Conservation (phyloP, 2,329 filamentous ascomycete species). For the Rutstroemia sp. region DNA sequence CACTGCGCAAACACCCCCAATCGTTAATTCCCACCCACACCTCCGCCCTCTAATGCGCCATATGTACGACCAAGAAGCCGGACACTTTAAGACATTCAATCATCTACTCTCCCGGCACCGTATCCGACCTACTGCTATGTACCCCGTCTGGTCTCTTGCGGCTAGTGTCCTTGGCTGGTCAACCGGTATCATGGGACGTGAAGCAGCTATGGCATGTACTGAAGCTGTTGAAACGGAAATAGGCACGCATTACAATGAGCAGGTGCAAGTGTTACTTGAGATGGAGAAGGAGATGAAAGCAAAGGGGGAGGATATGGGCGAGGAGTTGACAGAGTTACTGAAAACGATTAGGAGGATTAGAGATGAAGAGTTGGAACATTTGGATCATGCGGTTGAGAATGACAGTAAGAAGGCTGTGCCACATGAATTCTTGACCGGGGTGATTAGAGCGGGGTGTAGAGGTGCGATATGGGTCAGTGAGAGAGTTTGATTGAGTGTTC, state of each 20-base stretch:
- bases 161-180: constrained; percentile 81
- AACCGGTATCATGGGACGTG: constrained; percentile 80
- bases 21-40: constrained; percentile 75
- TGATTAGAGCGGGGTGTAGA: constrained; percentile 84
- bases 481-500: constrained; percentile 42
- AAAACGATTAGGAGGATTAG: constrained; percentile 72
- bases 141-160: constrained; percentile 78
- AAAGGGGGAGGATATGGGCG: constrained; percentile 71
- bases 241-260: constrained; percentile 88
- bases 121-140: constrained; percentile 85
- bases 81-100: constrained; percentile 84
- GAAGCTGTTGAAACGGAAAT: constrained; percentile 99
- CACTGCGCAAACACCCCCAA: constrained; percentile 74
- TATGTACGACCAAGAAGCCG: constrained; percentile 96
- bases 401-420: constrained; percentile 86
- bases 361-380: constrained; percentile 93
- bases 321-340: constrained; percentile 68
- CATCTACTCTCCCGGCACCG: constrained; percentile 74
- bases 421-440: constrained; percentile 79
- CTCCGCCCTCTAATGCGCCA: constrained; percentile 87
- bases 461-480: constrained; percentile 91
- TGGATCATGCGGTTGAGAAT: constrained; percentile 90
- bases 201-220: constrained; percentile 97
- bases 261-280: constrained; percentile 73
- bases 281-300: constrained; percentile 73